Conservation (phyloP, 2,329 filamentous ascomycete genomes). For the Allantophomopsis cytisporea region DNA sequence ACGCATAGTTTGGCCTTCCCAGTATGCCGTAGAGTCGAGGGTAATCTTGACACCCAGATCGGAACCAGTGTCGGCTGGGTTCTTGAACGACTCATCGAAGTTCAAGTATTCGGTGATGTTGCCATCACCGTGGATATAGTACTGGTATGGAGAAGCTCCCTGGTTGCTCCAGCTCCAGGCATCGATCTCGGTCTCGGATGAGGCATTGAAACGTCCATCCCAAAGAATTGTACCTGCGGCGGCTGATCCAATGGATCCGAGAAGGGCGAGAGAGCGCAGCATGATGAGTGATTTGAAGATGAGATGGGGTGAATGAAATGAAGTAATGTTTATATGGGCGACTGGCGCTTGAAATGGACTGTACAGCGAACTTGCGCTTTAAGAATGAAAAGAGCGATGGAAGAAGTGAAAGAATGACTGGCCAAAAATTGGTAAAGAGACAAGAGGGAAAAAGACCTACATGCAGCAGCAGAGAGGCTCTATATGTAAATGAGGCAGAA, state of each 20-base stretch:
- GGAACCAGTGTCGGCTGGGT: slow-evolving; percentile 39
- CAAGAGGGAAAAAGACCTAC: too few species aligned
- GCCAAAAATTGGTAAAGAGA: too few species aligned
- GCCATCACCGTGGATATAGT: slow-evolving; percentile 58
- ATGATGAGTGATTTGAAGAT: too few species aligned
- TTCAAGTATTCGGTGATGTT: slow-evolving; percentile 22
- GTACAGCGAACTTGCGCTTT: too few species aligned
- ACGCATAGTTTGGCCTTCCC: slow-evolving; percentile 62
- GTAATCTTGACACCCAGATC: slow-evolving; percentile 56
- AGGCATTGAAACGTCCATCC: slow-evolving; percentile 54
- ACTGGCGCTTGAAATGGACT: too few species aligned
- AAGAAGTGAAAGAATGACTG: too few species aligned
- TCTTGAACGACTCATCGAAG: slow-evolving; percentile 33
- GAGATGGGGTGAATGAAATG: too few species aligned
- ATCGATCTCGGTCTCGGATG: slow-evolving; percentile 36
- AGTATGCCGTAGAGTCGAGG: slow-evolving; percentile 48
- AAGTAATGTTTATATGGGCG: too few species aligned
- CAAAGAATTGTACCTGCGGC: slow-evolving; percentile 36
- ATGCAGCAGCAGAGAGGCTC: too few species aligned
- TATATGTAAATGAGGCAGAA: too few species aligned
- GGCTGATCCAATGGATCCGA: neutral
- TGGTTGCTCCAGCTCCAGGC: slow-evolving; percentile 56
- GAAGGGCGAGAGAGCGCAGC: too few species aligned
- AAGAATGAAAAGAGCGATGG: too few species aligned
- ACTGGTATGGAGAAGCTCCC: slow-evolving; percentile 53